Evolutionary conservation across 2,329 filamentous ascomycete species (phyloP).

Genomic region (Sarocladium oryzae): DNA sequence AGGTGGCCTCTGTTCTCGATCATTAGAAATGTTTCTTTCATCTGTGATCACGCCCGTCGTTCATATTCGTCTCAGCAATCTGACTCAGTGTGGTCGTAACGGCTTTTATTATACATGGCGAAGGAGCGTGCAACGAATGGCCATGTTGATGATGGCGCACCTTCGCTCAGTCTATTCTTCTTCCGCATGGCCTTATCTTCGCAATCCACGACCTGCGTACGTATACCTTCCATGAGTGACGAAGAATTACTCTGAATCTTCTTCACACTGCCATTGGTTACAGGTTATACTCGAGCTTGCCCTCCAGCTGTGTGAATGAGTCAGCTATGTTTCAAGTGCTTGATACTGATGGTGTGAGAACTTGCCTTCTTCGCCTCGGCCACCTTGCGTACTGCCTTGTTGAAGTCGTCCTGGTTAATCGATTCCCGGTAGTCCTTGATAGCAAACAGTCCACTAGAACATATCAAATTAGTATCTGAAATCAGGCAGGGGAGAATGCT

Average conservation of each 20-base stretch:
- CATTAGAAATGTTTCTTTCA: no score
- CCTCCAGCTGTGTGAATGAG: slow-evolving; percentile 73
- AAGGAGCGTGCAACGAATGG: not conserved
- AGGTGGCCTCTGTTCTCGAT: no score
- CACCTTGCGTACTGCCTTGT: slow-evolving; percentile 97
- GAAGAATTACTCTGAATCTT: no score
- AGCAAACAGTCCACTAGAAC: slow-evolving; percentile 77
- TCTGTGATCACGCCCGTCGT: no score
- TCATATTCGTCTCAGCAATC: no score
- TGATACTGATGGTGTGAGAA: no score
- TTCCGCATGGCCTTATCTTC: no score
- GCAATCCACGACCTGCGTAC: no score
- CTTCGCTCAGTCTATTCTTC: not conserved
- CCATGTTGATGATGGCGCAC: not conserved
- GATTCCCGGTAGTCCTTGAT: slow-evolving; percentile 98
- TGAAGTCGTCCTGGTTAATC: slow-evolving; percentile 98
- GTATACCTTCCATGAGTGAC: no score
- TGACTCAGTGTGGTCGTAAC: not conserved
- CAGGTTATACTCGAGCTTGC: slow-evolving; percentile 94
- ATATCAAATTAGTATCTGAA: not conserved
- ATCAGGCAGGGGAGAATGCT: slow-evolving; percentile 17
- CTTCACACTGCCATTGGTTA: no score
- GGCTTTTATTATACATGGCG: slow-evolving; percentile 2
- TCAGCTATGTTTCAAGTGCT: no score
- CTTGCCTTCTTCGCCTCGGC: slow-evolving; percentile 81